These are phyloP conservation scores for Leishmania aethiopica DNA, from an alignment of 208 protist species.

Conservation along the genomic window DNA sequence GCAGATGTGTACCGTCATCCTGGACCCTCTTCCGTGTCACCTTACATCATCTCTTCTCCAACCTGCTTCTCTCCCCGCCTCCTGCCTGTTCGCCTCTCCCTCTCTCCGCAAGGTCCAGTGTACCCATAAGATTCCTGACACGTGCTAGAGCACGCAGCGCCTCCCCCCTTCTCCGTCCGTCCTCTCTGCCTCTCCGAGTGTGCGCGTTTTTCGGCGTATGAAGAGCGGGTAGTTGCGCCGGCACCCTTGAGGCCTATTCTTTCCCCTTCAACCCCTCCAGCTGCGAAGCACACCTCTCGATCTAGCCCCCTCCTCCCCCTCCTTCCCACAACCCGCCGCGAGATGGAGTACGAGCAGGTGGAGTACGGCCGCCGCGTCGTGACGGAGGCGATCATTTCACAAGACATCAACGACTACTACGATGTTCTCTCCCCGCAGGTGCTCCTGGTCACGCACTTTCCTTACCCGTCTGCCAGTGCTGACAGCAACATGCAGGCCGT, in stretches of 20 bases:
- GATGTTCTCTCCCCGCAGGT: constrained; percentile 69
- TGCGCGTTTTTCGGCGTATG: not conserved
- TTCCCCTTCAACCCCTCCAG: not conserved
- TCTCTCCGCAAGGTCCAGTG: not conserved
- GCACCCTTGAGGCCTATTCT: not conserved
- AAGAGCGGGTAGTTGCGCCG: not conserved
- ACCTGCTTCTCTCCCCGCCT: not conserved
- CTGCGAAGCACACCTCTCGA: not conserved
- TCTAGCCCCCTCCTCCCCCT: not conserved
- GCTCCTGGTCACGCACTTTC: constrained; percentile 73
- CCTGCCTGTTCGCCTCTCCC: not conserved
- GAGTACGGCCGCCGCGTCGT: constrained; percentile 66
- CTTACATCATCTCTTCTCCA: not conserved
- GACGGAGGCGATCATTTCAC: constrained; percentile 42
- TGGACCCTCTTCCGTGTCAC: not conserved
- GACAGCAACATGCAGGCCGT: constrained; percentile 31
- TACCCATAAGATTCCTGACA: not conserved
- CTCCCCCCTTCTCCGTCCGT: not conserved
- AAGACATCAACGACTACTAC: constrained; percentile 72
- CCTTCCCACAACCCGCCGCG: not conserved
- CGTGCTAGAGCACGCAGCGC: not conserved
- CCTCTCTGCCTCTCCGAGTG: not conserved
- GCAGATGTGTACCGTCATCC: not conserved
- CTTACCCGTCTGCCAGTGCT: constrained; percentile 43
- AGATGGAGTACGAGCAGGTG: constrained; percentile 90